Evolutionary conservation across 163 green algal genomes (phyloP).

Genomic region (Scenedesmus sp.): DNA sequence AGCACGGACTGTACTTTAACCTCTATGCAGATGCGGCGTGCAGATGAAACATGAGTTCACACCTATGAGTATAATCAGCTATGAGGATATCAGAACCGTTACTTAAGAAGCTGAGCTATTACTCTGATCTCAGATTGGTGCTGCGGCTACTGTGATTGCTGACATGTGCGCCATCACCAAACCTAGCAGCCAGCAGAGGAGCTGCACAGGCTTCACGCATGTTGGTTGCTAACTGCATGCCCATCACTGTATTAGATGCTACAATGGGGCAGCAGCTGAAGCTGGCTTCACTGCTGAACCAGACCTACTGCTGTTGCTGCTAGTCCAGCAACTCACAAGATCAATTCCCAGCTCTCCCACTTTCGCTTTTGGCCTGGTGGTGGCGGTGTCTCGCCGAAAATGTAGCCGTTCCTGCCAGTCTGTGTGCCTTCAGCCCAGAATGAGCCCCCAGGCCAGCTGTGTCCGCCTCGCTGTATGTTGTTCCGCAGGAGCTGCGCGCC

Average conservation of each 20-base stretch:
- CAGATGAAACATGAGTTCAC: no score
- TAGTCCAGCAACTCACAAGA: conserved; percentile 76
- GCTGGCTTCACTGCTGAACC: neutral
- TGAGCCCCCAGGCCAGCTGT: conserved; percentile 69
- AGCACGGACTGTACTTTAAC: no score
- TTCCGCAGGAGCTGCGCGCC: conserved; percentile 22
- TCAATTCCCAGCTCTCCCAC: conserved; percentile 90
- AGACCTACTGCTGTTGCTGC: neutral
- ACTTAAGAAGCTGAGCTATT: neutral
- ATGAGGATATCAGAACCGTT: no score
- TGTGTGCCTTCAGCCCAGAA: conserved; percentile 91
- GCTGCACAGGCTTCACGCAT: neutral
- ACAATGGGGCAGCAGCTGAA: neutral
- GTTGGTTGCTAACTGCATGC: neutral
- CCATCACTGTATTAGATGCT: neutral
- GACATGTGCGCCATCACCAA: neutral
- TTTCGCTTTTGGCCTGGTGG: conserved; percentile 80
- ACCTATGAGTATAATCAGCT: no score
- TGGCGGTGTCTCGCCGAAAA: conserved; percentile 91
- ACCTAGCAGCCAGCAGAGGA: neutral
- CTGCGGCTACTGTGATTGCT: neutral
- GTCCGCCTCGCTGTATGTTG: conserved; percentile 11
- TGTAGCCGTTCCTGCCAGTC: conserved; percentile 79
- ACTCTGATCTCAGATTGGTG: neutral
- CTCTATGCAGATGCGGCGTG: no score